These are phyloP conservation scores for Boeremia exigua DNA, from an alignment of 2,329 filamentous ascomycete species.

Conservation along the genomic window DNA sequence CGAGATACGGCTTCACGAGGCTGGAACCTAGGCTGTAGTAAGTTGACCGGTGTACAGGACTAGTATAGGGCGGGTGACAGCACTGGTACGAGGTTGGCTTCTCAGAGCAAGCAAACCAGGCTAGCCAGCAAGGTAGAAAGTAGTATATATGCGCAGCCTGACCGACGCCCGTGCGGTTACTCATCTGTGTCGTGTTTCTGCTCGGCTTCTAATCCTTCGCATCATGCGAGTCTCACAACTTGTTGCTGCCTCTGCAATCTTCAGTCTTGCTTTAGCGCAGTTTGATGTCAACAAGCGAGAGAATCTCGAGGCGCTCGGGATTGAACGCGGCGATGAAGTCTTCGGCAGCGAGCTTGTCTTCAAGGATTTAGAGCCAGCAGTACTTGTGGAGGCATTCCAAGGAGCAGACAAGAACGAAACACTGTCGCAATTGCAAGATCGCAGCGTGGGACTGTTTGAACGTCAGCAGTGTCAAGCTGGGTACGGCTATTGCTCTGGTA, in stretches of 20 bases:
- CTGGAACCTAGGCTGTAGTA: not conserved
- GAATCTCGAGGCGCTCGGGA: not conserved
- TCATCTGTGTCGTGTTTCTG: not conserved
- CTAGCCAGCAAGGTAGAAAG: not conserved
- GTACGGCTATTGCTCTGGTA: constrained; percentile 24
- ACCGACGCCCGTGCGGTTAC: too few relatives aligned
- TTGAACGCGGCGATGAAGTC: not conserved
- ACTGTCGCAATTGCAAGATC: constrained; percentile 15
- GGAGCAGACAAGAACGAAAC: constrained; percentile 18
- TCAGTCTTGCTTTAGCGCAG: not conserved
- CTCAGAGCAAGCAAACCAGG: not conserved
- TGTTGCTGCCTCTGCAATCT: not conserved
- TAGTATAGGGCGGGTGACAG: not conserved
- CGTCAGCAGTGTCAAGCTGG: constrained; percentile 21
- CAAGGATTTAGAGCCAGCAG: not conserved
- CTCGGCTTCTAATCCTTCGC: too few relatives aligned
- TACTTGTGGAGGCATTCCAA: not conserved
- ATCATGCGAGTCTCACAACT: not conserved
- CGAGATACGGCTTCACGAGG: constrained; percentile 3
- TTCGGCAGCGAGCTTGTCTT: not conserved
- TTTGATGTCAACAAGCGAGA: not conserved
- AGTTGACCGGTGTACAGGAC: not conserved
- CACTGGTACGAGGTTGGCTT: not conserved
- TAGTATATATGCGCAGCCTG: not conserved
- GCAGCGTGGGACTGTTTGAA: constrained; percentile 13